Evolutionary conservation across 352 stramenopile species (phyloP).

Genomic region (Aphanomyces astaci): DNA sequence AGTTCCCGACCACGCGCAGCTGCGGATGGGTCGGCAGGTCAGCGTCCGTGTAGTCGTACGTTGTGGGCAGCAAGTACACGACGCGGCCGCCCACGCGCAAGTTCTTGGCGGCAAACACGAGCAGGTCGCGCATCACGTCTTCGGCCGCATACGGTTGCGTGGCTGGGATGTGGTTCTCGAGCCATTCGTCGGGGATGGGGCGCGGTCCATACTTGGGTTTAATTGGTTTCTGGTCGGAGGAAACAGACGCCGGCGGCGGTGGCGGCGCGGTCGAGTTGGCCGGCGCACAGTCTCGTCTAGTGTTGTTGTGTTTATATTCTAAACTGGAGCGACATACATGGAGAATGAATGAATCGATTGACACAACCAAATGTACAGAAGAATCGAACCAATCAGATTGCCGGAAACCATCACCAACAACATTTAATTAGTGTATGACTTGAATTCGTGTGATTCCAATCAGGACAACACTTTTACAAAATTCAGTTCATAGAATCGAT

Average conservation of each 20-base stretch:
- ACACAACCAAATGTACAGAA: no score
- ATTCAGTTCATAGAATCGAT: no score
- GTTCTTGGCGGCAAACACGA: constrained; percentile 83
- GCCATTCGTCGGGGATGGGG: constrained; percentile 61
- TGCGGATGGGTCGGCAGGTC: constrained; percentile 68
- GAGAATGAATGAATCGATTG: no score
- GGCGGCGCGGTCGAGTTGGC: background rate
- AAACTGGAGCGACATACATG: no score
- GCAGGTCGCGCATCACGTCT: constrained; percentile 95
- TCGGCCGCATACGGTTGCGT: constrained; percentile 93
- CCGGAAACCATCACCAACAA: no score
- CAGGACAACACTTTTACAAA: no score
- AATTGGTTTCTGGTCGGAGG: background rate
- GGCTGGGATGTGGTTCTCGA: constrained; percentile 91
- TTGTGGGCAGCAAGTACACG: constrained; percentile 82
- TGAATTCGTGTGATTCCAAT: no score
- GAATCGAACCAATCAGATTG: no score
- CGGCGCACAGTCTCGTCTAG: background rate
- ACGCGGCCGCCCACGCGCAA: constrained; percentile 70
- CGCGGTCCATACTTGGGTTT: constrained; percentile 18
- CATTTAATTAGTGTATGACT: no score
- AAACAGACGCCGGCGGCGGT: background rate
- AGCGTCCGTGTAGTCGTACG: constrained; percentile 69
- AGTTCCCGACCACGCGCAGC: constrained; percentile 65
- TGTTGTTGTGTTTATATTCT: no score